Evolutionary conservation across 768 basidiomycete genomes (phyloP).

Genomic region (Sarcomyxa edulis): DNA sequence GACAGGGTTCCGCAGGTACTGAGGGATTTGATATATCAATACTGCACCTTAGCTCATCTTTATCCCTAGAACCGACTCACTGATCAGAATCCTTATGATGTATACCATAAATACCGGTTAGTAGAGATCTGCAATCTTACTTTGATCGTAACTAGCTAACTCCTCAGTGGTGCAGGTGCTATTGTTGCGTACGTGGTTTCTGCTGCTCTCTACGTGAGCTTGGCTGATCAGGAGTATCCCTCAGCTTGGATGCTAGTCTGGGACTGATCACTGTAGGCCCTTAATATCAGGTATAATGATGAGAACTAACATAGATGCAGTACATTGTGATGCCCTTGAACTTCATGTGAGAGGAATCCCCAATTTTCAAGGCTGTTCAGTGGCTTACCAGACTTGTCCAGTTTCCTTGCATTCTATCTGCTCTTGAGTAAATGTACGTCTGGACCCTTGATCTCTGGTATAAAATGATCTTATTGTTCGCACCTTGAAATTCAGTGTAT

Average conservation of each 20-base stretch:
- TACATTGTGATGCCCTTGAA: slow-evolving; percentile 6
- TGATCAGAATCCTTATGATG: slow-evolving; percentile 35
- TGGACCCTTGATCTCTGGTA: too few relatives aligned
- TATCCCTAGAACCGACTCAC: slow-evolving; percentile 29
- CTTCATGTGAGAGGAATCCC: too few relatives aligned
- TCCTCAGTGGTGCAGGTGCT: neutral
- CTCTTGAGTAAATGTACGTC: slow-evolving; percentile 7
- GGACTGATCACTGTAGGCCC: slow-evolving; percentile 5
- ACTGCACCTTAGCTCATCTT: neutral
- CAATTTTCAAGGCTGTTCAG: too few relatives aligned
- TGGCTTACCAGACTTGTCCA: too few relatives aligned
- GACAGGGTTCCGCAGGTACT: slow-evolving; percentile 46
- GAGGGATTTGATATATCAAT: neutral
- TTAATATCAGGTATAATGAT: too few relatives aligned
- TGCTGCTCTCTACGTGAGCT: too few relatives aligned
- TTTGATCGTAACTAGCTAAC: slow-evolving; percentile 5
- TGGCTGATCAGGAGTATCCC: too few relatives aligned
- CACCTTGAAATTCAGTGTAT: slow-evolving; percentile 2
- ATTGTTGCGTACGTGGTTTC: too few relatives aligned
- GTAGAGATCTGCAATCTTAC: too few relatives aligned
- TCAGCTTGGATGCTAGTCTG: slow-evolving; percentile 6
- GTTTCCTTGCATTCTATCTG: slow-evolving; percentile 7
- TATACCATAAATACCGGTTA: slow-evolving; percentile 44
- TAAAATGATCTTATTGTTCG: neutral
- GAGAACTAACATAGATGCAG: neutral